Percentiles rank a stretch among this genome's conserved stretches.
Conservation (phyloP, 257 asterid species). For the Petunia secreta region DNA sequence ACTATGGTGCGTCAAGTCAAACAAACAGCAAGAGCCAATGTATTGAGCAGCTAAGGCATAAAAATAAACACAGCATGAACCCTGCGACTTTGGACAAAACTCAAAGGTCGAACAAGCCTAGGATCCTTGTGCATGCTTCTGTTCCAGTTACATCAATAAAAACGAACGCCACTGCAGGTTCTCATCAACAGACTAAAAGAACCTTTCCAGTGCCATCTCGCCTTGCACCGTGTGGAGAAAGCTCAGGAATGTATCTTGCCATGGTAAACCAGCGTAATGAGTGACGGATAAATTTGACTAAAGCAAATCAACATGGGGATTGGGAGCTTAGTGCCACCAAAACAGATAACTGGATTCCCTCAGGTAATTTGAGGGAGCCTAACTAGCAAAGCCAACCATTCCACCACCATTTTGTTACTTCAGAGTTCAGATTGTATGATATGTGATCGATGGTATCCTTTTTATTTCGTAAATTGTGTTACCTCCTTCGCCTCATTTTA, state of each 20-base stretch:
- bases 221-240: background rate
- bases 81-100: background rate
- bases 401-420: background rate
- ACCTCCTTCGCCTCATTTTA: background rate
- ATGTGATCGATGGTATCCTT: background rate
- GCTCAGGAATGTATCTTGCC: background rate
- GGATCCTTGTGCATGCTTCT: constrained; percentile 15
- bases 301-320: background rate
- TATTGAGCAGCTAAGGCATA: constrained; percentile 1
- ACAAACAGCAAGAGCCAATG: background rate
- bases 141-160: constrained; percentile 10
- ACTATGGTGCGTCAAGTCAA: background rate
- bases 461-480: background rate
- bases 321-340: background rate
- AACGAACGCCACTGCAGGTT: background rate
- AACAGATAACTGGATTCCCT: background rate
- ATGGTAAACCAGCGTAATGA: background rate
- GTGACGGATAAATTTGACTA: background rate
- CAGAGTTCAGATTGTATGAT: too few species aligned
- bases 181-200: background rate
- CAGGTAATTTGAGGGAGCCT: background rate
- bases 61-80: background rate
- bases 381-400: background rate
- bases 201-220: constrained; percentile 2
- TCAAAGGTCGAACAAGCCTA: constrained; percentile 1